These are phyloP conservation scores for Tetraselmis chui DNA, from an alignment of 139 green algal genomes.

Conservation along the genomic window DNA sequence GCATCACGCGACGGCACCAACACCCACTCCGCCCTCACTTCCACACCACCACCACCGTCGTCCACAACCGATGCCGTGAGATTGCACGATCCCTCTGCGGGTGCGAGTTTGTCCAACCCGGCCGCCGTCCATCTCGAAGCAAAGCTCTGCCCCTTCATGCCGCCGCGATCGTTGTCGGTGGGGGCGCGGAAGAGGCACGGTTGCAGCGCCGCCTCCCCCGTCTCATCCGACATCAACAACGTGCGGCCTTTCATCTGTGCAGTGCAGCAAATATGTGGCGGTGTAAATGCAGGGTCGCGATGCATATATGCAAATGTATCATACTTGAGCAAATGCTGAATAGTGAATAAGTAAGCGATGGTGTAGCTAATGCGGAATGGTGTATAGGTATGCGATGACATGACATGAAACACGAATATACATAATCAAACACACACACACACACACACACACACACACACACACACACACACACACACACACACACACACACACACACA, in stretches of 20 bases:
- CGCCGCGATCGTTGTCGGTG: conserved; percentile 86
- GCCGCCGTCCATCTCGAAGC: conserved; percentile 45
- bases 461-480: too few relatives aligned
- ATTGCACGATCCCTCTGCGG: background rate
- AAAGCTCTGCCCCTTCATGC: conserved; percentile 58
- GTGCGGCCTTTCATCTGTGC: background rate
- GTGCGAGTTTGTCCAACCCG: conserved; percentile 39
- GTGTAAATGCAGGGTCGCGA: too few relatives aligned
- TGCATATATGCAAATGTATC: too few relatives aligned
- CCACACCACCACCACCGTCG: background rate
- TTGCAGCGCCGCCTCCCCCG: conserved; percentile 14
- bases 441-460: too few relatives aligned
- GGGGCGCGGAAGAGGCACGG: conserved; percentile 63
- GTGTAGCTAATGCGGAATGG: too few relatives aligned
- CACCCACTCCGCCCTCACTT: conserved; percentile 12
- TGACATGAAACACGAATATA: too few relatives aligned
- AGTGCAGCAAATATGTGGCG: too few relatives aligned
- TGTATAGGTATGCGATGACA: too few relatives aligned
- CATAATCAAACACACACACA: too few relatives aligned
- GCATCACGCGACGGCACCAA: background rate
- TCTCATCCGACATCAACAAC: background rate
- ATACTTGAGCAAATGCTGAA: too few relatives aligned
- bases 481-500: too few relatives aligned
- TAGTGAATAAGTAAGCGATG: too few relatives aligned
- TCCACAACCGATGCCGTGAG: background rate